A percentile compares a stretch with the other conserved stretches of the same genome.
Evolutionary conservation across 2,329 filamentous ascomycete genomes (phyloP).

Genomic region (Aspergillus pseudoglaucus): DNA sequence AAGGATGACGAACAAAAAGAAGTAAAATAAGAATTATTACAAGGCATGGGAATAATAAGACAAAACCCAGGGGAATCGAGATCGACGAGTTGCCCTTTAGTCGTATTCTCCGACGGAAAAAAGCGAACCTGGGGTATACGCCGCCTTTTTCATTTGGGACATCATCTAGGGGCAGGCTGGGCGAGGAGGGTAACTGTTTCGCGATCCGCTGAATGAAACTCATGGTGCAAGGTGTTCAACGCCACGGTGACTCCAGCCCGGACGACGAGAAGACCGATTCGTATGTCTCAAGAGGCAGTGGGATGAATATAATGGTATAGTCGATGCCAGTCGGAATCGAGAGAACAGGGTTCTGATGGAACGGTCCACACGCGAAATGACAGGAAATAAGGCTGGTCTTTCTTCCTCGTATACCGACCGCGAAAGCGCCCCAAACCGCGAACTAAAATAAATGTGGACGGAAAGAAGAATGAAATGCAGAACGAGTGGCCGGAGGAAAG

Average conservation of each 20-base stretch:
- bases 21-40: slow-evolving; percentile 86
- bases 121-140: slow-evolving; percentile 55
- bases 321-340: neutral
- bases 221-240: slow-evolving; percentile 36
- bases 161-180: slow-evolving; percentile 43
- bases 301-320: neutral
- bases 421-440: neutral
- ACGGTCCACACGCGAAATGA: slow-evolving; percentile 12
- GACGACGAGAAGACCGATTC: slow-evolving; percentile 5
- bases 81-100: slow-evolving; percentile 86
- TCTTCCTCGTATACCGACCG: slow-evolving; percentile 1
- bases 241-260: slow-evolving; percentile 9
- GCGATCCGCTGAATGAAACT: slow-evolving; percentile 48
- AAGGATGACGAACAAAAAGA: slow-evolving; percentile 82
- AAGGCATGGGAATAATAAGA: slow-evolving; percentile 85
- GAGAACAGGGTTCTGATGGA: neutral
- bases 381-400: slow-evolving; percentile 4
- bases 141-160: slow-evolving; percentile 38
- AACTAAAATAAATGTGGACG: slow-evolving; percentile 14
- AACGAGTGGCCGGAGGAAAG: slow-evolving; percentile 39
- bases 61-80: slow-evolving; percentile 85
- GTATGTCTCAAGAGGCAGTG: neutral
- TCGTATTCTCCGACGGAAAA: slow-evolving; percentile 79
- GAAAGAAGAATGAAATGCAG: slow-evolving; percentile 19
- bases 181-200: slow-evolving; percentile 46